These are phyloP conservation scores for Prunus campanulata DNA, from an alignment of 306 rosid genomes.

Conservation along the genomic window DNA sequence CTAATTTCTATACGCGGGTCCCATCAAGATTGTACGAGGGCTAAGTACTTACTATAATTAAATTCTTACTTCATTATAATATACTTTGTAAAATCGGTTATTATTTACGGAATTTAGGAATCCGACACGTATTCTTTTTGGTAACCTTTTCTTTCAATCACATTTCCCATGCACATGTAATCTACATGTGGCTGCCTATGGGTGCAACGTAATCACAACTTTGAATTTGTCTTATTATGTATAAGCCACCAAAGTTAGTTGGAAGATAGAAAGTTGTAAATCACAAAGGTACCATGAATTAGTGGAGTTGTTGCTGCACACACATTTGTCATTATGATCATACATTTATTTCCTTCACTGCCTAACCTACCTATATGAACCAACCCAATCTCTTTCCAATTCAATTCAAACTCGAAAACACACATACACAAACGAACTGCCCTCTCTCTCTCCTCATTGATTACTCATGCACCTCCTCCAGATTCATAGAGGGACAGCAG, in stretches of 20 bases:
- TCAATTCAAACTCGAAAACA: not conserved
- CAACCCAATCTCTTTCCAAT: not conserved
- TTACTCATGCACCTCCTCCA: slow-evolving; percentile 18
- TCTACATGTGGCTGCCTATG: no score
- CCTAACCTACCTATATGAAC: slow-evolving; percentile 3
- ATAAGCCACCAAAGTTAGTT: not conserved
- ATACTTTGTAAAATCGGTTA: no score
- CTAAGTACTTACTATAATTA: no score
- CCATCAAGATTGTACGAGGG: no score
- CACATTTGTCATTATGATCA: not conserved
- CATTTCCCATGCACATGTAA: not conserved
- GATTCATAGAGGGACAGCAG: not conserved
- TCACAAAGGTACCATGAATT: not conserved
- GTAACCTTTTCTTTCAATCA: no score
- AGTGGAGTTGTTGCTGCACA: not conserved
- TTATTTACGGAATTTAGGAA: no score
- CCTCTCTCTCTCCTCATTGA: slow-evolving; percentile 43
- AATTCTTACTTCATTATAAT: no score
- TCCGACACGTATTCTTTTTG: no score
- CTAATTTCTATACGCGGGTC: no score
- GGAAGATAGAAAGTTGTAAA: not conserved
- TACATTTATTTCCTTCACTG: slow-evolving; percentile 12
- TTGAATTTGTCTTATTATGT: not conserved
- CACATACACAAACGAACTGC: not conserved
- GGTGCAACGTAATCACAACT: no score